Base-by-base conservation (phyloP, 2,329 filamentous ascomycete species). In the Pseudogymnoascus sp. region DNA sequence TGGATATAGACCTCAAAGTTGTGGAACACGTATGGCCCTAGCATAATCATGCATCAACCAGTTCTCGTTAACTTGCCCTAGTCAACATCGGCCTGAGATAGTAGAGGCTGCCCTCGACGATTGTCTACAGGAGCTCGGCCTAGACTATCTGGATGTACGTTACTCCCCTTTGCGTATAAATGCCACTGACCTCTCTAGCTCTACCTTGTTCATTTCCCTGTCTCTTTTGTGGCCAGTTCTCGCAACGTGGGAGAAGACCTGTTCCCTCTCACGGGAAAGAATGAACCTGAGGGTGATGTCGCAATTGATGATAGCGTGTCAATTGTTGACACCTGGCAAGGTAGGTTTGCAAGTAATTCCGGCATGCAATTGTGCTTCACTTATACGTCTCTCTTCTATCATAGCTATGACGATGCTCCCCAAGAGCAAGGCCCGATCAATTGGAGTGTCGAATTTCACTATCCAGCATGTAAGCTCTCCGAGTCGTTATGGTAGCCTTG, bases 401-500 rank as follows among this genome's bases (percentile, higher is more conserved):
- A 37, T 37, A 76, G 77, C 77, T 62, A 70, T 85, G 71, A 83
- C 82, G 65, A 77, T 84, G 75, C 81, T 88, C 14, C 81, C 82
- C 65, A 83, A 80, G 68, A 79, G 77, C 68, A 88, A 88, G 74
- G 84, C 82, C 67, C 82, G 81, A 73, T 84, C 87, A 76, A 84
- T 90, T 68, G 88, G 87, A 72, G 86, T 91, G 67, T 89, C 87
- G 74, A 91, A 91, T 80, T 90, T 89, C 71, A 82, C 79, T 71
- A 83, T 88, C 72, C 81, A 82, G 74, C 75, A 77, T 67, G 66
- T 67, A 62, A 37, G 63, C 56, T 21, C 49, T 28, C 28, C 9
- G 31, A 11, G 53, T 16, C n/a, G 67, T 16, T 49, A 53, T 61
- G 14, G 53, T 18, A 25, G 25, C 34, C 56, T 43, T 16, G 37